Conservation (phyloP, 352 stramenopile species). For the Pythium aphanidermatum region DNA sequence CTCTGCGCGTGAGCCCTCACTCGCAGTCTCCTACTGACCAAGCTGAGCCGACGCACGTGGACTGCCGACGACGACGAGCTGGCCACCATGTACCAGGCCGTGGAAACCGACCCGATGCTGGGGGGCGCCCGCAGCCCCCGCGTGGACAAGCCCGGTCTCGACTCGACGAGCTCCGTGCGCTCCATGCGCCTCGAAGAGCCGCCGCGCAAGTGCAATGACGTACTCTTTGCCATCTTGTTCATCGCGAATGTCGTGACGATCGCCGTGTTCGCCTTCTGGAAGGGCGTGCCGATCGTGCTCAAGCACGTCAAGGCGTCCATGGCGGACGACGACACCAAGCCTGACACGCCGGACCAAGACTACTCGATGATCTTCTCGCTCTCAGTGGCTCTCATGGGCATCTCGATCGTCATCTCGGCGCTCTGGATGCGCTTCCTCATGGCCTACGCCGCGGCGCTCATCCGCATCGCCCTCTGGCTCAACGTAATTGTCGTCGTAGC, state of each 20-base stretch:
- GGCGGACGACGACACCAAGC: conserved; percentile 19
- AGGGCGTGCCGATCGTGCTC: conserved; percentile 52
- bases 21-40: not conserved
- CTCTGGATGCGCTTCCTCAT: conserved; percentile 79
- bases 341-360: conserved; percentile 24
- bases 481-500: conserved; percentile 68
- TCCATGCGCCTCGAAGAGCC: conserved; percentile 58
- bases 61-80: conserved; percentile 20
- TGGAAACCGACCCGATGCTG: conserved; percentile 79
- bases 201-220: conserved; percentile 66
- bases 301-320: conserved; percentile 17
- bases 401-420: conserved; percentile 50
- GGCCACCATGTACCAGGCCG: conserved; percentile 67
- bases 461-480: conserved; percentile 73
- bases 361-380: conserved; percentile 49
- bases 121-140: conserved; percentile 23
- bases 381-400: conserved; percentile 37
- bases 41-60: conserved; percentile 19
- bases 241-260: conserved; percentile 53
- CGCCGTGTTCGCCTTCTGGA: conserved; percentile 56
- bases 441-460: conserved; percentile 67
- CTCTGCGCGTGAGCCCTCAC: conserved; percentile 9
- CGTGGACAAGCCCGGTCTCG: conserved; percentile 11
- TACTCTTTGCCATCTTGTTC: conserved; percentile 67
- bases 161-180: conserved; percentile 43